Evolutionary conservation across 2,329 filamentous ascomycete genomes (phyloP).

Genomic region (Fusarium haematococcum): DNA sequence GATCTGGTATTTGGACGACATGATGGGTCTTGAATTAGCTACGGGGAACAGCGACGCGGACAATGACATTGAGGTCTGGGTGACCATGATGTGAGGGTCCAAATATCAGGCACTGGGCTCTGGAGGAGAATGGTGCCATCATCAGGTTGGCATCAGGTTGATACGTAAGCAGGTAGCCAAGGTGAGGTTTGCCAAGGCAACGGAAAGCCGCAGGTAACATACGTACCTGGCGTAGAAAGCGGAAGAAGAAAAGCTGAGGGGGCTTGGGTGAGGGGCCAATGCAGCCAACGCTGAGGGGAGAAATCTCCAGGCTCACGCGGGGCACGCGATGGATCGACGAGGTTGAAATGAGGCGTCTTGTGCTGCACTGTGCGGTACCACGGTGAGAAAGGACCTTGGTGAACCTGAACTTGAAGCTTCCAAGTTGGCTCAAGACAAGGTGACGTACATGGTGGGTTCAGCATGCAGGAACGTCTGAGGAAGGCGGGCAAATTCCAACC

Average conservation of each 20-base stretch:
- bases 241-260: conserved; percentile 14
- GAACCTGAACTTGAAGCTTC: neutral
- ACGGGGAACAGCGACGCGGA: neutral
- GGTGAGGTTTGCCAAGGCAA: conserved; percentile 27
- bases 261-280: conserved; percentile 11
- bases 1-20: neutral
- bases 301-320: conserved; percentile 8
- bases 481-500: conserved; percentile 30
- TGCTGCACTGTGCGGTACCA: neutral
- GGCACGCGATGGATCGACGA: conserved; percentile 35
- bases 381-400: neutral
- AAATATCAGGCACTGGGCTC: conserved; percentile 7
- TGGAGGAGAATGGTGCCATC: neutral
- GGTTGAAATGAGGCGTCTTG: conserved; percentile 11
- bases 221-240: conserved; percentile 25
- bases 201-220: conserved; percentile 10
- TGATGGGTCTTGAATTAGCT: neutral
- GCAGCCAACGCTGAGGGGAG: conserved; percentile 15
- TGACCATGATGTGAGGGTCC: neutral
- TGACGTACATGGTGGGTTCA: conserved; percentile 43
- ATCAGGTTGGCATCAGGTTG: neutral
- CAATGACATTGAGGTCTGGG: neutral
- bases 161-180: neutral
- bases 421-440: conserved; percentile 12
- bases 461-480: conserved; percentile 41